Evolutionary conservation across 1,139 yeast genomes (phyloP), one percentile per base, ranked within the genome.

Genomic region (Debaryomyces coudertii): DNA sequence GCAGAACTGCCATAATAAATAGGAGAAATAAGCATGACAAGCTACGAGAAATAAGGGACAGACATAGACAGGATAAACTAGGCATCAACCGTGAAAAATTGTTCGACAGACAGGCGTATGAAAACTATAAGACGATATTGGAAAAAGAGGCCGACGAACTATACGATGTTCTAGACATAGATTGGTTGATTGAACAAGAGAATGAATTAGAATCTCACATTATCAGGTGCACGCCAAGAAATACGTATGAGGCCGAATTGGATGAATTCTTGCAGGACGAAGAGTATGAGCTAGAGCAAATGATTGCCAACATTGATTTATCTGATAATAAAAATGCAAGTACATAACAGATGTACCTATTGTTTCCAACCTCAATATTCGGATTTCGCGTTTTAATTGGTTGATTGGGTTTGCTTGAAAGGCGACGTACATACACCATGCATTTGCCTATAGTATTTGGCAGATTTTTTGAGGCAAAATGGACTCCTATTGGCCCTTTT

Each of bases 141-240:
- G 53, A 55, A 25, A 44, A 53, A 16, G 60, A 63, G 42, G 58
- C 58, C 24, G 49, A 51, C 9, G 48, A 49, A 5, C 48, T 58
- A 7, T 51, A 53, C 18, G 47, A 40, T 6, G 59, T 55, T 9
- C 51, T 61, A 14, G 70, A 70, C 44, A 48, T 65, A 40, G 69
- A 68, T 40, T 57, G 52, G 38, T 53, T 70, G 31, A 53, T 71
- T 2, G 66, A 64, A 18, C 74, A 70, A 41, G 72, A 69, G 44
- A 49, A 59, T 2, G 63, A 60, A 40, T 41, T 51, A 11, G 33
- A 37, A 25, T 16, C 24, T 20, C 23, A 25, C 23, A 36, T n/a
- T 12, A 23, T 22, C 11, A 14, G 18, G 7, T 7, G 16, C 15
- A 11, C 25, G 33, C 18, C 34, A 28, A 27, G 22, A 9, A 27